Evolutionary conservation across 345 rosid species (phyloP).

Genomic region (Arabidopsis thaliana): DNA sequence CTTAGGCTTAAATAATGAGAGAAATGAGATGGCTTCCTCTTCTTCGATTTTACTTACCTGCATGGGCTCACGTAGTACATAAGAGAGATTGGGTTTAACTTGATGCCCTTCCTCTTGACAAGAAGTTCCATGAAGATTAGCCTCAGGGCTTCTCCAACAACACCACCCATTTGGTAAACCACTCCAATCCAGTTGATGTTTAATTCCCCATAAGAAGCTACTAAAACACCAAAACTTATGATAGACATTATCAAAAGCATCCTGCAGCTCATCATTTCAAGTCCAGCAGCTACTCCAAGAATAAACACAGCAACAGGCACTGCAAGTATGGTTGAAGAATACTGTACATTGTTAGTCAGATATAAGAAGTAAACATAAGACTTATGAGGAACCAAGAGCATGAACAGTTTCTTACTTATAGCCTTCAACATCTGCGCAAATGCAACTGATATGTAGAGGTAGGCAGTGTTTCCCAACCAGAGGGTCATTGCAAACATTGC

Average conservation of each 20-base stretch:
- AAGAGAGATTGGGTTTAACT: constrained; percentile 83
- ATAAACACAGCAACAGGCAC: constrained; percentile 98
- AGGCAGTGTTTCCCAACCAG: constrained; percentile 98
- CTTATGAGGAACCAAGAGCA: constrained; percentile 6
- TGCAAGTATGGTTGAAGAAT: constrained; percentile 55
- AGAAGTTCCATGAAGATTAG: constrained; percentile 95
- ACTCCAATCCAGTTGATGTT: constrained; percentile 97
- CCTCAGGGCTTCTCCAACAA: constrained; percentile 86
- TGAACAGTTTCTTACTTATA: constrained; percentile 65
- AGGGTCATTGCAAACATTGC: constrained; percentile 98
- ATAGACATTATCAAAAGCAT: constrained; percentile 94
- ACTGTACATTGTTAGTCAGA: not conserved
- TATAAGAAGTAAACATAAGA: not conserved
- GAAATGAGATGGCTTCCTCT: constrained; percentile 27
- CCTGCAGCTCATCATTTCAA: constrained; percentile 92
- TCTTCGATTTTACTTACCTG: constrained; percentile 59
- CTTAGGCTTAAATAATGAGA: not conserved
- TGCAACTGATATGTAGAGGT: constrained; percentile 92
- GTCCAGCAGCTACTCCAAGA: constrained; percentile 95
- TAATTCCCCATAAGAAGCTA: constrained; percentile 94
- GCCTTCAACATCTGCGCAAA: constrained; percentile 99
- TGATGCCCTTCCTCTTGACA: constrained; percentile 94
- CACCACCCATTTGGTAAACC: constrained; percentile 99
- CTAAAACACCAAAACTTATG: constrained; percentile 95
- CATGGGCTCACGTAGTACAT: constrained; percentile 99